phyloP scores from a whole-genome alignment of 345 rosid genomes.

The Euphorbia lathyris region DNA sequence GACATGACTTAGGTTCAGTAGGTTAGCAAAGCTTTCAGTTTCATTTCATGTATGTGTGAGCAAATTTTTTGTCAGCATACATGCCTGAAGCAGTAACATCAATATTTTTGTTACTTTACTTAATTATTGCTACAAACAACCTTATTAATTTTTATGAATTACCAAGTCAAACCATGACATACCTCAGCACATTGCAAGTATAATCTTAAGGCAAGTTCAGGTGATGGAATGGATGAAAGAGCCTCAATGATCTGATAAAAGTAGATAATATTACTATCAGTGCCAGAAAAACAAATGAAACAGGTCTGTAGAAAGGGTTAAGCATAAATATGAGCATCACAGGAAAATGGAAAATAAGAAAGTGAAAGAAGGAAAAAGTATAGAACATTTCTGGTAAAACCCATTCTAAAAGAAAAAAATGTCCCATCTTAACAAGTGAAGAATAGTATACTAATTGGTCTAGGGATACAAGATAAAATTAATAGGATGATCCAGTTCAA shows the following conservation, averaged over 20 bases:
- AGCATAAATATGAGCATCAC: neutral
- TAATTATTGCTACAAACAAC: neutral
- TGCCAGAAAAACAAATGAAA: neutral
- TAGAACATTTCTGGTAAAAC: neutral
- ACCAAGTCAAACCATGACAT: conserved; percentile 13
- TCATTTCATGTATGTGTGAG: neutral
- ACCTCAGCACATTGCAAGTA: conserved; percentile 99
- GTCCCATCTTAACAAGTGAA: neutral
- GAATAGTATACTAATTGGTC: neutral
- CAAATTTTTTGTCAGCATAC: neutral
- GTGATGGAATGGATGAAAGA: conserved; percentile 68
- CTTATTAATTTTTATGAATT: neutral
- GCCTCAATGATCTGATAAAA: conserved; percentile 75
- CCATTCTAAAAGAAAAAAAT: neutral
- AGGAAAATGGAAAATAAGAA: neutral
- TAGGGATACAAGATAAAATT: neutral
- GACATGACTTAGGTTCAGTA: neutral
- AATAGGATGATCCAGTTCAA: neutral
- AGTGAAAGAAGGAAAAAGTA: neutral
- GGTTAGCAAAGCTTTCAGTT: neutral
- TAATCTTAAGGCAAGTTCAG: conserved; percentile 81
- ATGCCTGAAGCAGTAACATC: neutral
- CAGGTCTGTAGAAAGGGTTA: neutral
- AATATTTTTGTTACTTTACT: neutral
- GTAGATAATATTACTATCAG: neutral